Base-by-base conservation (phyloP, 495 filamentous ascomycete genomes). In the Extremus antarcticus region DNA sequence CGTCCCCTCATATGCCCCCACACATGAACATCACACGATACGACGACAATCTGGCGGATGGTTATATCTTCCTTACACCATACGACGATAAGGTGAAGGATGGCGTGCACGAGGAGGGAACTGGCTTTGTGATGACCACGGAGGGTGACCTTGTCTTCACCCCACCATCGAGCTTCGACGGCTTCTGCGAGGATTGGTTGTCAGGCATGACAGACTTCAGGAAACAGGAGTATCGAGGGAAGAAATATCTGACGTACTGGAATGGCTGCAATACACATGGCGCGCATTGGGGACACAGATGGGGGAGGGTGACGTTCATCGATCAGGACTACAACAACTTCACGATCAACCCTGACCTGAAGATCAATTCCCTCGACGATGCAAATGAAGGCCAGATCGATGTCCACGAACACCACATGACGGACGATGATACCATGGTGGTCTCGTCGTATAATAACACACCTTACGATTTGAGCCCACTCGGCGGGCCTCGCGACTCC, bases 361-460 rank as follows among this genome's bases (percentile, higher is more conserved):
- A 57, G 41, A 16, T 57, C 11, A 39, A 54, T 22, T 19, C 54
- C 7, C 47, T 41, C 4, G 54, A 32, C 21, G 17, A 48, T 25
- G 43, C 21, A 2, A 25, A 16, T 22, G 38, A 50, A 0, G 56
- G 61, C 41, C 32, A 53, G 11, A 43, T 56, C 25, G 61, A 63
- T 23, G 15, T 63, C 3, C 61, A 63, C 25, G 61, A 63, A 24
- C 47, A 25, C 3, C 47, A 49, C 35, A 21, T 60, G 4, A 60
- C 57, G 4, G 48, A 53, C 21, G 25, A 50, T 1, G 46, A 59
- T 51, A 57, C 61, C 2, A 50, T 63, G 16, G 24, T 63, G 4
- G 43, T 63, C 21, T 56, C 48, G 7, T 49, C 40, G 2, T 63
- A 63, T 50, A 63, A 60, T 21, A 25, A 41, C n/a, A 60, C 57